Base-by-base conservation (phyloP, 2,329 filamentous ascomycete species). In the Colletotrichum kahawae region DNA sequence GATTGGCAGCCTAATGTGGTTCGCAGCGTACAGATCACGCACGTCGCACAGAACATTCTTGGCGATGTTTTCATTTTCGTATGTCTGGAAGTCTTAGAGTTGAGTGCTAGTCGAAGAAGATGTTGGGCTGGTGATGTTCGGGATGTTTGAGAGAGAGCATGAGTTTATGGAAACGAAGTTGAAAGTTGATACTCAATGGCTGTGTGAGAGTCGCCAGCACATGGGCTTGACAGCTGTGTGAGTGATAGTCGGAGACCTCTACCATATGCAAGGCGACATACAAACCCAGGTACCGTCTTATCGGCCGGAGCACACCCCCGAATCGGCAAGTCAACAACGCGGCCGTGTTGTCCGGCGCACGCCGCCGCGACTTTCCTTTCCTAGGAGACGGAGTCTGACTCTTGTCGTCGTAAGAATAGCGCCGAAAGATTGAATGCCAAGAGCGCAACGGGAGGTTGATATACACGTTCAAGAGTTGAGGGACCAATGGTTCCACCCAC, bases 401-500 rank as follows among this genome's bases (percentile, higher is more conserved):
- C 65, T 36, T 27, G n/a, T 59, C 38, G 31, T 34, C 33, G 31
- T 16, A 48, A 31, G 38, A 64, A 29, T 63, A 24, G 43, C 36
- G 36, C 56, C 33, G 33, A 43, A n/a, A 43, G 31, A 57, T n/a
- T 36, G 7, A n/a, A 7, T 12, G 60, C 33, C 33, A 36, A 43
- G 24, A 38, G 27, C n/a, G 24, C 43, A 43, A 54, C 3, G 14
- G 18, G 34, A 74, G 24, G 67, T 74, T 60, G 67, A 74, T 38
- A 71, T 71, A 72, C 64, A 51, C 51, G 24, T 62, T 31, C 36
- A 31, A 27, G 24, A 13, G 21, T 69, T 34, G 64, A 65, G 72
- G 12, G n/a, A 56, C 68, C 33, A 72, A 57, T 48, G 63, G 29
- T 64, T 24, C 57, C 63, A 60, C 70, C 74, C 74, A 76, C 74